A percentile compares a stretch with the other conserved stretches of the same genome.
These are phyloP conservation scores for Acanthamoeba rhysodes DNA, from an alignment of 208 protist genomes.

Conservation along the genomic window DNA sequence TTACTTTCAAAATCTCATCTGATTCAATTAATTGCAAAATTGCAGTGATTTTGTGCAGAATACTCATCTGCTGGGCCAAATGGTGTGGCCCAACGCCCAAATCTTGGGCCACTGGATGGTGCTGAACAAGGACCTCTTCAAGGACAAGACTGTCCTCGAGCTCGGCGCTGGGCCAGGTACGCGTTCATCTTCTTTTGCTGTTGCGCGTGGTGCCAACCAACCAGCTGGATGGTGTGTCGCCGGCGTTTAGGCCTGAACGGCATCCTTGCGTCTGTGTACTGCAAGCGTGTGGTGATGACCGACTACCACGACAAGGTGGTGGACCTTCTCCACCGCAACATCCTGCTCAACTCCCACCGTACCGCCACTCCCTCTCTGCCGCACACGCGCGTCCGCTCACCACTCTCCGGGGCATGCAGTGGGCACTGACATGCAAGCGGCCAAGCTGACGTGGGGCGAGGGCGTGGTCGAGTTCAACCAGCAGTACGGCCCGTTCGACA, in stretches of 20 bases:
- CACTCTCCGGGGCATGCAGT: neutral
- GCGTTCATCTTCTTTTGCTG: neutral
- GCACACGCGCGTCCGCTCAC: neutral
- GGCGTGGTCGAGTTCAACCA: slow-evolving; percentile 27
- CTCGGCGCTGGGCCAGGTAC: neutral
- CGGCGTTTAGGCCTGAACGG: slow-evolving; percentile 11
- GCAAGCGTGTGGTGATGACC: slow-evolving; percentile 57
- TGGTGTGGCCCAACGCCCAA: slow-evolving; percentile 47
- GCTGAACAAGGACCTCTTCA: slow-evolving; percentile 42
- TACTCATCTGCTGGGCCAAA: slow-evolving; percentile 27
- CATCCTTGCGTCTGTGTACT: slow-evolving; percentile 28
- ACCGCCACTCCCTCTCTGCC: neutral
- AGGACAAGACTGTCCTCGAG: slow-evolving; percentile 46
- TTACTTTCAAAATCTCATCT: neutral
- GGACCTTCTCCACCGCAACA: slow-evolving; percentile 41
- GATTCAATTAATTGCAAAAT: neutral
- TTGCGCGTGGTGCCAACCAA: too few relatives aligned
- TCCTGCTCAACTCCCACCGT: slow-evolving; percentile 41
- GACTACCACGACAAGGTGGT: slow-evolving; percentile 54
- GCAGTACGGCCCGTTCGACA: slow-evolving; percentile 28
- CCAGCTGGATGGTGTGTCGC: too few relatives aligned
- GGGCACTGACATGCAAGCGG: slow-evolving; percentile 25
- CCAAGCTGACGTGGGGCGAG: slow-evolving; percentile 20
- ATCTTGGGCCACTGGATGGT: slow-evolving; percentile 52
- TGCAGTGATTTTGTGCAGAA: slow-evolving; percentile 36